These are phyloP conservation scores for Solanum raphanifolium DNA, from an alignment of 257 asterid species.

Conservation along the genomic window DNA sequence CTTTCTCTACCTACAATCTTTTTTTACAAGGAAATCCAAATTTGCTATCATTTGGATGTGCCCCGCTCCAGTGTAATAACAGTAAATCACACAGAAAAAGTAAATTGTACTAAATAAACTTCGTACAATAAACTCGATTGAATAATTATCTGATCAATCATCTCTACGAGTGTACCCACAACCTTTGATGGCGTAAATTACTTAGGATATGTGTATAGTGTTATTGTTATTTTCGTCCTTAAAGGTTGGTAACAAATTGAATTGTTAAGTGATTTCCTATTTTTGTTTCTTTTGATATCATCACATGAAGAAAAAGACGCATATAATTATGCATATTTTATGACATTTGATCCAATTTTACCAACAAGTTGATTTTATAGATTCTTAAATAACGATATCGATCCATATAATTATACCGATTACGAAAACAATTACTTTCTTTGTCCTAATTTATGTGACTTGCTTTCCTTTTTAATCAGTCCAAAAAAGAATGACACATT, in stretches of 20 bases:
- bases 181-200: neutral
- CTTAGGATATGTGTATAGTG: neutral
- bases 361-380: neutral
- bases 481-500: too few relatives aligned
- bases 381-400: neutral
- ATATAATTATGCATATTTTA: neutral
- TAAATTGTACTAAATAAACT: neutral
- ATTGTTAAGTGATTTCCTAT: neutral
- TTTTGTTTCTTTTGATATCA: neutral
- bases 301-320: neutral
- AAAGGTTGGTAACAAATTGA: neutral
- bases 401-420: neutral
- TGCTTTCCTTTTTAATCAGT: too few relatives aligned
- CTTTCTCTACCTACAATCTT: too few relatives aligned
- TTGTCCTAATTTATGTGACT: too few relatives aligned
- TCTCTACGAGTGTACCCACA: neutral
- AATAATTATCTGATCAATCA: neutral
- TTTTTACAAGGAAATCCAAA: too few relatives aligned
- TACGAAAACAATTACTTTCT: neutral
- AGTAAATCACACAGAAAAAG: too few relatives aligned
- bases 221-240: neutral
- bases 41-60: too few relatives aligned
- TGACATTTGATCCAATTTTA: neutral
- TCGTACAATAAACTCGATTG: neutral
- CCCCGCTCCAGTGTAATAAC: too few relatives aligned